These are phyloP conservation scores for Didymella lethalis DNA, from an alignment of 2,329 filamentous ascomycete species.

Conservation along the genomic window DNA sequence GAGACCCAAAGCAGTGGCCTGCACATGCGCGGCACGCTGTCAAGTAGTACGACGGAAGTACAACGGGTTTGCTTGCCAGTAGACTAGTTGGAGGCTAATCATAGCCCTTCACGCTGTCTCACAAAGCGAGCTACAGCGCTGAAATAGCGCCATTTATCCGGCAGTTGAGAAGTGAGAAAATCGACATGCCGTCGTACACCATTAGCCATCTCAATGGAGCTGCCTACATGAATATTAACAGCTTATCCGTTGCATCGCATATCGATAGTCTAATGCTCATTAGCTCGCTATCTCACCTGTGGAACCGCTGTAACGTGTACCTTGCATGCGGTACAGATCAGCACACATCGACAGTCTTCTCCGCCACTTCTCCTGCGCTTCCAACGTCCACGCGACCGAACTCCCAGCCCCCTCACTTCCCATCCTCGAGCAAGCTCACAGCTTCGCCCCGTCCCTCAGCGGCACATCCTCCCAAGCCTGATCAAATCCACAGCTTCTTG, in stretches of 20 bases:
- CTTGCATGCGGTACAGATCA: constrained; percentile 8
- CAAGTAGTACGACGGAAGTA: constrained; percentile 11
- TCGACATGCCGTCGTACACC: constrained; percentile 7
- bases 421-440: constrained; percentile 25
- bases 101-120: neutral
- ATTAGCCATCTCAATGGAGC: neutral
- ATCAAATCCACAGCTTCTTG: constrained; percentile 68
- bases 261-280: constrained; percentile 7
- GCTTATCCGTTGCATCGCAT: constrained; percentile 11
- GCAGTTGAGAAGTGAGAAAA: neutral
- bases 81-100: neutral
- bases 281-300: neutral
- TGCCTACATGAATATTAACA: neutral
- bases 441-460: constrained; percentile 33
- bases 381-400: constrained; percentile 14
- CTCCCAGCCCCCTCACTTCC: constrained; percentile 1
- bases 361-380: constrained; percentile 17
- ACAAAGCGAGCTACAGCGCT: neutral
- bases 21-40: constrained; percentile 21
- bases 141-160: neutral
- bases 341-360: constrained; percentile 2
- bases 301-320: neutral
- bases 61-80: constrained; percentile 14
- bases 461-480: constrained; percentile 67
- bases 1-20: constrained; percentile 17